phyloP scores from a whole-genome alignment of 257 asterid genomes.

The Solanum neorickii region DNA sequence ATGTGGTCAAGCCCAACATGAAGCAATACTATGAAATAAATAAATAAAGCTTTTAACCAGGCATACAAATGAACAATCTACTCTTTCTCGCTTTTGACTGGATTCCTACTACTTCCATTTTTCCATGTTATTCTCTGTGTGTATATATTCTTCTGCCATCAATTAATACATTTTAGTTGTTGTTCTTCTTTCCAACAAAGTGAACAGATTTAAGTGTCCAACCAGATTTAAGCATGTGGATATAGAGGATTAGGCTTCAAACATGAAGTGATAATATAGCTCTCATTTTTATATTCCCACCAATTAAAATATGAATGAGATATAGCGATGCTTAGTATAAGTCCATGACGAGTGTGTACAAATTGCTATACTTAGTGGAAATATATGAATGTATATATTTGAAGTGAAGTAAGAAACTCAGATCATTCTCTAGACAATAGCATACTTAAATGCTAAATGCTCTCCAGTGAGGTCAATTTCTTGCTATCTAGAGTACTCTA shows the following conservation, averaged over 20 bases:
- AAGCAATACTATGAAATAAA: not conserved
- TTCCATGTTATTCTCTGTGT: not conserved
- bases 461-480: not conserved
- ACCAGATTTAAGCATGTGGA: not conserved
- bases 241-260: not conserved
- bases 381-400: not conserved
- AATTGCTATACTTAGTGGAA: not conserved
- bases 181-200: not conserved
- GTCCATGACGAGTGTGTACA: not conserved
- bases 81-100: not conserved
- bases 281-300: not conserved
- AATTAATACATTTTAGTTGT: not conserved
- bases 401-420: not conserved
- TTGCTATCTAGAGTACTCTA: not conserved
- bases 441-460: not conserved
- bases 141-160: not conserved
- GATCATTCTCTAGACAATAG: not conserved
- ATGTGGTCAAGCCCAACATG: not conserved
- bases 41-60: not conserved
- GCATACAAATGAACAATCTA: not conserved
- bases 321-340: not conserved
- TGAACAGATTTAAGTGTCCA: not conserved
- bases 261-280: not conserved
- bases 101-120: not conserved
- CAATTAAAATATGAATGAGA: not conserved